Percentiles rank a stretch among this genome's conserved stretches.
Conservation (phyloP, 2,329 filamentous ascomycete species). For the Aspergillus costaricaensis region DNA sequence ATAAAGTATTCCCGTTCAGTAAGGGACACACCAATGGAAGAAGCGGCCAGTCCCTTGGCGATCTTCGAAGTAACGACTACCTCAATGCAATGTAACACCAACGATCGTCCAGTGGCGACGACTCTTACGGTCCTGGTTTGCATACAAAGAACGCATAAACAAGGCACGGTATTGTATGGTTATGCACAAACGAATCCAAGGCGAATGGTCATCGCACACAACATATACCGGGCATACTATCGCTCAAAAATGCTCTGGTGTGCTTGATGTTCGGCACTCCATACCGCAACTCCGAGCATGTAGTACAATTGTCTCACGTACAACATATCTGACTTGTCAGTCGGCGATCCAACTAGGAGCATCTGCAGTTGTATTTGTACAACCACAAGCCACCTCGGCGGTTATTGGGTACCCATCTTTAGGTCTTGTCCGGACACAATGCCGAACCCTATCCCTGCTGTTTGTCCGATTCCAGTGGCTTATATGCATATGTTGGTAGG, state of each 20-base stretch:
- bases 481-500: neutral
- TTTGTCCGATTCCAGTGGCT: neutral
- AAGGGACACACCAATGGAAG: neutral
- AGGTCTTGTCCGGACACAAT: neutral
- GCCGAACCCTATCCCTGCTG: neutral
- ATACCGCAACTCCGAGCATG: neutral
- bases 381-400: neutral
- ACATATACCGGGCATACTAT: neutral
- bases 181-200: neutral
- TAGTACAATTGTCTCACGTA: neutral
- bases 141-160: neutral
- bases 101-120: neutral
- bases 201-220: neutral
- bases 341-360: neutral
- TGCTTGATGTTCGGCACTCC: neutral
- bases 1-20: neutral
- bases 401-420: neutral
- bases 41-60: neutral
- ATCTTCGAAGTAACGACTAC: neutral
- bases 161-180: neutral
- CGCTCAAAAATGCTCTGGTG: neutral
- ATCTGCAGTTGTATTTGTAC: neutral
- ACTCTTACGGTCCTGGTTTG: neutral
- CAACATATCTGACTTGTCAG: constrained; percentile 1
- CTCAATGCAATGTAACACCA: neutral